These are phyloP conservation scores for Leccinum variicolor DNA, from an alignment of 768 basidiomycete species.

Conservation along the genomic window DNA sequence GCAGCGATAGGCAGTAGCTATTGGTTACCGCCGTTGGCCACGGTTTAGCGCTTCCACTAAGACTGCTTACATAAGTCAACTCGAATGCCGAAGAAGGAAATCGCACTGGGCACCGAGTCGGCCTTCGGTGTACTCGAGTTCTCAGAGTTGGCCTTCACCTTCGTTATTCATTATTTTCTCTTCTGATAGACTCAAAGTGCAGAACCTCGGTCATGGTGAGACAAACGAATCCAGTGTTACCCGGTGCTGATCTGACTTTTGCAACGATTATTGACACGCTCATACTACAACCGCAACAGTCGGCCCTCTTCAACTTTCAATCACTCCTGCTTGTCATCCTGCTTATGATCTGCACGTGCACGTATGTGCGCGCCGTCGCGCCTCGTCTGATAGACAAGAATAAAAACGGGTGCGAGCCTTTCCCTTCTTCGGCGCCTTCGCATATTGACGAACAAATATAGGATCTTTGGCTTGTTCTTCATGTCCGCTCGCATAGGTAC, in stretches of 20 bases:
- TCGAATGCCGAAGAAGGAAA: neutral
- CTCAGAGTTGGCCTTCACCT: neutral
- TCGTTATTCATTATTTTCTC: neutral
- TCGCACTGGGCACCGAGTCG: neutral
- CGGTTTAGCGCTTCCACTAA: too few species aligned
- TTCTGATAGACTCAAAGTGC: neutral
- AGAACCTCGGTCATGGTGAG: neutral
- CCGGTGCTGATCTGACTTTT: neutral
- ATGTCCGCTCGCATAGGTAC: conserved; percentile 94
- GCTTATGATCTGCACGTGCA: conserved; percentile 94
- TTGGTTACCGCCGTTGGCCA: too few species aligned
- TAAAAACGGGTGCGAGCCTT: conserved; percentile 74
- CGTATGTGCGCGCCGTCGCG: conserved; percentile 87
- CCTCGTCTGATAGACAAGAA: conserved; percentile 91
- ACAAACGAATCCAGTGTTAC: neutral
- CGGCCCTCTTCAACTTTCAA: conserved; percentile 97
- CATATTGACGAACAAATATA: conserved; percentile 29
- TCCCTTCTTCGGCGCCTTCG: neutral
- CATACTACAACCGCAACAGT: conserved; percentile 39
- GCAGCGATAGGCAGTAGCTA: too few species aligned
- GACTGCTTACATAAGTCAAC: too few species aligned
- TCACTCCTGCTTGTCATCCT: conserved; percentile 92
- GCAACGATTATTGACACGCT: neutral
- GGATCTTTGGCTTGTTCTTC: conserved; percentile 90
- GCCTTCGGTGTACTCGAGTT: too few species aligned